Conservation (phyloP, 2,329 filamentous ascomycete genomes). For the Botrytis deweyae region DNA sequence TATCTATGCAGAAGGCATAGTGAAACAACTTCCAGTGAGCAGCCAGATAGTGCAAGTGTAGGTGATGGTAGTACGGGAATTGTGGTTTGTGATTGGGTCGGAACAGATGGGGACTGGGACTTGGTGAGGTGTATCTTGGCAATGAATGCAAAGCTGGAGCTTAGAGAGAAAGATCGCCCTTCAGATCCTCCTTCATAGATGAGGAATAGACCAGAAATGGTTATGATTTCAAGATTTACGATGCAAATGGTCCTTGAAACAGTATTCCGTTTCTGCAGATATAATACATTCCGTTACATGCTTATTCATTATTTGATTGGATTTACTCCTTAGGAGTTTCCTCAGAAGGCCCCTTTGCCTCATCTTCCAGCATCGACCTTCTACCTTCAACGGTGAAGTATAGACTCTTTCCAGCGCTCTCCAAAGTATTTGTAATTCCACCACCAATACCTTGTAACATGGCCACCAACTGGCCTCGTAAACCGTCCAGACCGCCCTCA, state of each 20-base stretch:
- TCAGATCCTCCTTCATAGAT: constrained; percentile 2
- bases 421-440: constrained; percentile 73
- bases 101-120: constrained; percentile 85
- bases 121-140: constrained; percentile 81
- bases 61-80: constrained; percentile 81
- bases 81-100: constrained; percentile 92
- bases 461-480: constrained; percentile 77
- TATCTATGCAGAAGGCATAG: constrained; percentile 59
- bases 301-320: constrained; percentile 26
- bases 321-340: constrained; percentile 24
- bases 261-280: constrained; percentile 29
- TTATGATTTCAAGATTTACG: constrained; percentile 25
- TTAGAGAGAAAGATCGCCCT: constrained; percentile 36
- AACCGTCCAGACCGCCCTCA: constrained; percentile 73
- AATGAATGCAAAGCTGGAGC: constrained; percentile 74
- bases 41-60: constrained; percentile 41
- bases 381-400: constrained; percentile 87
- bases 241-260: constrained; percentile 20
- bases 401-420: constrained; percentile 75
- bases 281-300: constrained; percentile 32
- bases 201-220: constrained; percentile 3
- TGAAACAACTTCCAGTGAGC: constrained; percentile 35
- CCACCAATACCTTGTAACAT: constrained; percentile 80
- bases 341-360: constrained; percentile 41
- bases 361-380: constrained; percentile 77